A percentile compares a stretch with the other conserved stretches of the same genome.
These are phyloP conservation scores for Linanthus parryae DNA, from an alignment of 148 eudicot species.

Conservation along the genomic window DNA sequence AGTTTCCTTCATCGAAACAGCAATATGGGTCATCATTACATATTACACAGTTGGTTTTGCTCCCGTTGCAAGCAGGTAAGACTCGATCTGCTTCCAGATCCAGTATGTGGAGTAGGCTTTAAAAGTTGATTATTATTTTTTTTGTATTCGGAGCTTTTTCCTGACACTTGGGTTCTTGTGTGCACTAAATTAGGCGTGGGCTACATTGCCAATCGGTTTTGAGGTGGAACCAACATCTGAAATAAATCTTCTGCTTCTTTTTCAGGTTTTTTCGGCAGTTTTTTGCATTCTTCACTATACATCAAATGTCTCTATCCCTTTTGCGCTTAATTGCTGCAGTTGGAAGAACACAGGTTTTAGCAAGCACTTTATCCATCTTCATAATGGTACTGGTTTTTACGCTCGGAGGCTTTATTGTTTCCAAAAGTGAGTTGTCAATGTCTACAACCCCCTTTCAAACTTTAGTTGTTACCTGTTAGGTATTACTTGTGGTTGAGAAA, in stretches of 20 bases:
- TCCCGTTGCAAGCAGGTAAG: slow-evolving; percentile 24
- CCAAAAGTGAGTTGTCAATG: slow-evolving; percentile 17
- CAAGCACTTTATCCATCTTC: slow-evolving; percentile 1
- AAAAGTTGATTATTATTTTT: too few species aligned
- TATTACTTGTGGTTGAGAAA: neutral
- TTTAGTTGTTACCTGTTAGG: neutral
- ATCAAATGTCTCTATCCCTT: slow-evolving; percentile 10
- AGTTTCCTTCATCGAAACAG: slow-evolving; percentile 28
- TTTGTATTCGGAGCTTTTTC: too few species aligned
- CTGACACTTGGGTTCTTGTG: neutral
- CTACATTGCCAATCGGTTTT: too few species aligned
- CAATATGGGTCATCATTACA: slow-evolving; percentile 32
- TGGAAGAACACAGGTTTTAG: slow-evolving; percentile 4
- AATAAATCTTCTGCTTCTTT: neutral
- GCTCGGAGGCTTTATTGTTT: slow-evolving; percentile 11
- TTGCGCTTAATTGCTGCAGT: slow-evolving; percentile 9
- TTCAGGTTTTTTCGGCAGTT: slow-evolving; percentile 12
- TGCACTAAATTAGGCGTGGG: neutral
- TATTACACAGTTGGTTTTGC: slow-evolving; percentile 42
- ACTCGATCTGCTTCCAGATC: neutral
- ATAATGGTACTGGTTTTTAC: slow-evolving; percentile 12
- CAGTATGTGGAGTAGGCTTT: too few species aligned
- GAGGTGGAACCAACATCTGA: neutral
- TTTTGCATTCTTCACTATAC: slow-evolving; percentile 6
- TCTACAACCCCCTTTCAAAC: neutral